These are phyloP conservation scores for Sicyos edulis DNA, from an alignment of 306 rosid genomes.

Conservation along the genomic window DNA sequence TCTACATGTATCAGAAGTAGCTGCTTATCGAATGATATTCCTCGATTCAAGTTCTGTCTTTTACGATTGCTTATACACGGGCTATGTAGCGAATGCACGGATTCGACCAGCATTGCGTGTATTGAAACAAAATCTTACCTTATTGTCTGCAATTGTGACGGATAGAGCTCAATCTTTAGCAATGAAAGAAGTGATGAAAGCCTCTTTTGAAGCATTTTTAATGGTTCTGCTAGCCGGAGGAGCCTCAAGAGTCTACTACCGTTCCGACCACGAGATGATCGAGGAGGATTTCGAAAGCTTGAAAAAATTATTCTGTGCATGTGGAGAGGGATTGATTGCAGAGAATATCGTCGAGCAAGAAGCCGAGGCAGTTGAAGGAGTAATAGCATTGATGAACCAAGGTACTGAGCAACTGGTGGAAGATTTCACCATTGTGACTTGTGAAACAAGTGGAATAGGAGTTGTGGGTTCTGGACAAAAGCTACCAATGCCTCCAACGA, in stretches of 20 bases:
- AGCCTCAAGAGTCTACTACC: constrained; percentile 46
- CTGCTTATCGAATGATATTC: constrained; percentile 79
- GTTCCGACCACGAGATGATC: constrained; percentile 52
- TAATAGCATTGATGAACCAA: constrained; percentile 60
- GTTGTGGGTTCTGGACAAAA: constrained; percentile 48
- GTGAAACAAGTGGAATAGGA: constrained; percentile 73
- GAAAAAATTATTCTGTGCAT: constrained; percentile 53
- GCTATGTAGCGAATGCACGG: constrained; percentile 55
- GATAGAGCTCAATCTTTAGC: constrained; percentile 78
- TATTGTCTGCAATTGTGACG: constrained; percentile 51
- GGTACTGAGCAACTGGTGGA: constrained; percentile 71
- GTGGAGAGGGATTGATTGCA: constrained; percentile 74
- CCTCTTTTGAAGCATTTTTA: constrained; percentile 77
- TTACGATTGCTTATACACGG: constrained; percentile 60
- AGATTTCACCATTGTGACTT: constrained; percentile 65
- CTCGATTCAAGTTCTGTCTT: constrained; percentile 69
- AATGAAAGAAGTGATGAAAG: constrained; percentile 75
- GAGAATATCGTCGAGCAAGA: constrained; percentile 70
- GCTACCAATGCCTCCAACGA: constrained; percentile 84
- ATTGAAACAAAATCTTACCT: constrained; percentile 67
- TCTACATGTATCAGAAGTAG: constrained; percentile 78
- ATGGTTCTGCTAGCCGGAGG: constrained; percentile 95
- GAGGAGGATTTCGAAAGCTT: constrained; percentile 69
- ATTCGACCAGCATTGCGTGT: constrained; percentile 64
- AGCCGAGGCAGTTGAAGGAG: constrained; percentile 68